Percentiles rank a stretch among this genome's conserved stretches.
phyloP scores from a whole-genome alignment of 768 basidiomycete genomes.

The Tricholoma matsutake region DNA sequence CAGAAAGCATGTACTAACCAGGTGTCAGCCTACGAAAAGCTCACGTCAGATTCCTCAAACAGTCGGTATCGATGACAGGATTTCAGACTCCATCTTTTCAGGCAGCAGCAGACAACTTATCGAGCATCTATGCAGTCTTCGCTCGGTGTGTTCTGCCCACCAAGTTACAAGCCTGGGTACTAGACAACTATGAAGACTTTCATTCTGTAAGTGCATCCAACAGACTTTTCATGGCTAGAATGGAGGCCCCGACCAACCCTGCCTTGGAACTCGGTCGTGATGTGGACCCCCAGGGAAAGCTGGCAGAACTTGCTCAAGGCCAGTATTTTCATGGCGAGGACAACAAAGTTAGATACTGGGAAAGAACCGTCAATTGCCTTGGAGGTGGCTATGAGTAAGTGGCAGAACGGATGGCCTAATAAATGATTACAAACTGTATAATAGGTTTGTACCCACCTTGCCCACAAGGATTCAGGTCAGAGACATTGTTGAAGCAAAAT shows the following conservation, averaged over 20 bases:
- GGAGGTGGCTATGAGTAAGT: not conserved
- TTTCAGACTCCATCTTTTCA: not conserved
- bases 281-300: not conserved
- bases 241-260: too few species aligned
- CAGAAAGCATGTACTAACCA: not conserved
- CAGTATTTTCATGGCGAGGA: not conserved
- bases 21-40: not conserved
- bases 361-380: too few species aligned
- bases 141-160: not conserved
- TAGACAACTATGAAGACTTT: not conserved
- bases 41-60: too few species aligned
- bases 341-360: not conserved
- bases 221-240: too few species aligned
- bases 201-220: not conserved
- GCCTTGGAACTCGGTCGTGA: too few species aligned
- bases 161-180: not conserved
- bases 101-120: not conserved
- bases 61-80: too few species aligned
- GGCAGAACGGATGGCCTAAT: not conserved
- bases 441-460: not conserved
- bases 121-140: not conserved
- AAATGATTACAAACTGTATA: not conserved
- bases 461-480: not conserved
- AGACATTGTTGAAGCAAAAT: not conserved
- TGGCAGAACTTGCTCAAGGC: not conserved